Percentiles rank a stretch among this genome's conserved stretches.
These are phyloP conservation scores for Beta corolliflora DNA, from an alignment of 179 eudicot genomes.

Conservation along the genomic window DNA sequence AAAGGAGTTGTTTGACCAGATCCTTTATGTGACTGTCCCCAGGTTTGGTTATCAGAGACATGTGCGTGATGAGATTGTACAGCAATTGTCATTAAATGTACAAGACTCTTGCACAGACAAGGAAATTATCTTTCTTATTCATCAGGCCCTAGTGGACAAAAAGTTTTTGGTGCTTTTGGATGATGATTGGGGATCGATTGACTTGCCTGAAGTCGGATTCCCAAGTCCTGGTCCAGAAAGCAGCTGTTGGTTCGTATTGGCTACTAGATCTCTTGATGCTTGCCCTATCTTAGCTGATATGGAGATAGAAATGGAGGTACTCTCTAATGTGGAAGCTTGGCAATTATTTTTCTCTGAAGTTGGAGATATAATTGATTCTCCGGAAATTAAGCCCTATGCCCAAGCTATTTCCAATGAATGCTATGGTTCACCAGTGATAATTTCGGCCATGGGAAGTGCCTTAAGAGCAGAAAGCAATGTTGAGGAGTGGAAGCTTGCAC, in stretches of 20 bases:
- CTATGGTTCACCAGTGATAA: conserved; percentile 27
- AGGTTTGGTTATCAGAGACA: conserved; percentile 13
- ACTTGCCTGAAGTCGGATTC: conserved; percentile 29
- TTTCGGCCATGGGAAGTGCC: conserved; percentile 27
- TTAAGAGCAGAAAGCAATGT: conserved; percentile 17
- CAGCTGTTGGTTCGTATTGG: conserved; percentile 27
- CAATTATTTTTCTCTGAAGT: conserved; percentile 16
- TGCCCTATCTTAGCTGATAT: conserved; percentile 16
- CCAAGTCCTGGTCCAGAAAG: conserved; percentile 15
- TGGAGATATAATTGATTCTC: conserved; percentile 16
- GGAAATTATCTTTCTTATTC: conserved; percentile 11
- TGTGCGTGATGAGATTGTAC: conserved; percentile 19
- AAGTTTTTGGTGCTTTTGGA: conserved; percentile 33
- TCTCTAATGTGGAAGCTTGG: conserved; percentile 34
- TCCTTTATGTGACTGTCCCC: conserved; percentile 33
- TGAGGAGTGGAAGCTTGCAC: conserved; percentile 25
- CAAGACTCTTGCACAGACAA: conserved; percentile 11
- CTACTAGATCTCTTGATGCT: conserved; percentile 23
- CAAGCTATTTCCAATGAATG: conserved; percentile 26
- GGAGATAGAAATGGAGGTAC: conserved; percentile 21
- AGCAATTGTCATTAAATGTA: conserved; percentile 21
- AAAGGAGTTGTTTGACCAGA: conserved; percentile 14
- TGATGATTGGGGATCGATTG: conserved; percentile 32
- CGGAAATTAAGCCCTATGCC: conserved; percentile 28
- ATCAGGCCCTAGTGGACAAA: not conserved